A percentile compares a stretch with the other conserved stretches of the same genome.
phyloP scores from a whole-genome alignment of 371 early-diverging fungal genomes.

The Sporodiniella umbellata region DNA sequence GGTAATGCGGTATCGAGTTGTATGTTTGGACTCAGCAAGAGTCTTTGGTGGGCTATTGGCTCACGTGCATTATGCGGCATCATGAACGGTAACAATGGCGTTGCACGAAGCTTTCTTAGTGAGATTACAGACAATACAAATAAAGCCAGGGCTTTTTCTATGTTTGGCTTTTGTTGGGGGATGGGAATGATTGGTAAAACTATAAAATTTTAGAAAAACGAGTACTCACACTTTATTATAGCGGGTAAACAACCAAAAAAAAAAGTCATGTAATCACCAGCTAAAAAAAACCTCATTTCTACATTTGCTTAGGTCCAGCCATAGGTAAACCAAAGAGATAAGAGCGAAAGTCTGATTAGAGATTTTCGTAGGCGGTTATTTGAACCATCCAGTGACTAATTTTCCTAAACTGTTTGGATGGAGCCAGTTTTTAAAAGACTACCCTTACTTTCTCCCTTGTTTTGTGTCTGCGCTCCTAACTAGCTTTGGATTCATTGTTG shows the following conservation, averaged over 20 bases:
- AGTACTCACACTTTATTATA: too few relatives aligned
- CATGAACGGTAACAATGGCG: conserved; percentile 83
- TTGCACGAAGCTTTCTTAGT: conserved; percentile 79
- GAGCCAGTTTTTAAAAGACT: conserved; percentile 56
- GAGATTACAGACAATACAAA: conserved; percentile 87
- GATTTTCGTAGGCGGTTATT: conserved; percentile 60
- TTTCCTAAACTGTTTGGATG: conserved; percentile 72
- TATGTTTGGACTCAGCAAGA: conserved; percentile 76
- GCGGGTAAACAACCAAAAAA: conserved; percentile 16
- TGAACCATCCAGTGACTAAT: conserved; percentile 70
- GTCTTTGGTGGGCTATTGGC: conserved; percentile 62
- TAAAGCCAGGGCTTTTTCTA: conserved; percentile 62
- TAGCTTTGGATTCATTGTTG: conserved; percentile 63
- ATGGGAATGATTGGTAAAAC: conserved; percentile 56
- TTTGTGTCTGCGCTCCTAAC: conserved; percentile 65
- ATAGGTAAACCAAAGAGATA: conserved; percentile 13
- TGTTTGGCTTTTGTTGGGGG: conserved; percentile 71
- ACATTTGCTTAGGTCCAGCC: conserved; percentile 19
- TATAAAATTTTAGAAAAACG: too few relatives aligned
- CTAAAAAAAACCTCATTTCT: neutral
- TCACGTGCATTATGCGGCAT: conserved; percentile 75
- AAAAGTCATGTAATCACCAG: too few relatives aligned
- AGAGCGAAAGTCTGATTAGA: too few relatives aligned
- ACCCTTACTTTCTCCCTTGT: conserved; percentile 90
- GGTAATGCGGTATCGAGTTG: conserved; percentile 69